These are phyloP conservation scores for Fraxinus greggii DNA, from an alignment of 305 asterid species.

Conservation along the genomic window DNA sequence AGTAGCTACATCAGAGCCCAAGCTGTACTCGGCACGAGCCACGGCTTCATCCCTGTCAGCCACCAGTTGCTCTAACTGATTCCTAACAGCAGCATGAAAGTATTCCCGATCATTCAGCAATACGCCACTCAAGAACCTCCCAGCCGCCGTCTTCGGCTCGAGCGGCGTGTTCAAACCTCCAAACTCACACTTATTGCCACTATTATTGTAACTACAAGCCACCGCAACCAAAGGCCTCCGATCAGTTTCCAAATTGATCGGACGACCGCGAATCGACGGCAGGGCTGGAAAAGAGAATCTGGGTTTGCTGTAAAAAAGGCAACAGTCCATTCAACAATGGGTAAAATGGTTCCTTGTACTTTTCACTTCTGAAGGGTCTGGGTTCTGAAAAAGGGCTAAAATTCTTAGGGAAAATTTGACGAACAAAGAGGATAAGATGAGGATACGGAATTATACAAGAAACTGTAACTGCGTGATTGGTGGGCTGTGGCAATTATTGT, in stretches of 20 bases:
- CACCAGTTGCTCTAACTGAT: conserved; percentile 57
- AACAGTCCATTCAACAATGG: conserved; percentile 65
- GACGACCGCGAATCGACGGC: conserved; percentile 28
- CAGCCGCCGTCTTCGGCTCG: conserved; percentile 64
- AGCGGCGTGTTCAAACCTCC: conserved; percentile 71
- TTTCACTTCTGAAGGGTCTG: neutral
- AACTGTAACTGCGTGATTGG: no score
- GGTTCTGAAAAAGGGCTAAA: neutral
- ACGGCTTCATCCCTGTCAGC: conserved; percentile 52
- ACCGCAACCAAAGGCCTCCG: conserved; percentile 31
- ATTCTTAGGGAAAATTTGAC: no score
- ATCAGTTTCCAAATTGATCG: conserved; percentile 20
- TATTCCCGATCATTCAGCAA: conserved; percentile 51
- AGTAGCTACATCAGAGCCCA: conserved; percentile 65
- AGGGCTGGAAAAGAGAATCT: conserved; percentile 29
- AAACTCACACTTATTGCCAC: conserved; percentile 38
- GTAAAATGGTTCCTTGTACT: neutral
- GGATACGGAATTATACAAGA: no score
- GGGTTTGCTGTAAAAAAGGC: conserved; percentile 39
- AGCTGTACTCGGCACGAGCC: conserved; percentile 54
- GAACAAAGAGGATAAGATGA: no score
- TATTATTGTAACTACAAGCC: conserved; percentile 29
- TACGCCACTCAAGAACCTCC: conserved; percentile 52
- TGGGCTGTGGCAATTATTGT: no score
- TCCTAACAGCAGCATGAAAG: conserved; percentile 51